A percentile compares a stretch with the other conserved stretches of the same genome.
These are phyloP conservation scores for Daldinia concentrica DNA, from an alignment of 495 filamentous ascomycete species.

Conservation along the genomic window DNA sequence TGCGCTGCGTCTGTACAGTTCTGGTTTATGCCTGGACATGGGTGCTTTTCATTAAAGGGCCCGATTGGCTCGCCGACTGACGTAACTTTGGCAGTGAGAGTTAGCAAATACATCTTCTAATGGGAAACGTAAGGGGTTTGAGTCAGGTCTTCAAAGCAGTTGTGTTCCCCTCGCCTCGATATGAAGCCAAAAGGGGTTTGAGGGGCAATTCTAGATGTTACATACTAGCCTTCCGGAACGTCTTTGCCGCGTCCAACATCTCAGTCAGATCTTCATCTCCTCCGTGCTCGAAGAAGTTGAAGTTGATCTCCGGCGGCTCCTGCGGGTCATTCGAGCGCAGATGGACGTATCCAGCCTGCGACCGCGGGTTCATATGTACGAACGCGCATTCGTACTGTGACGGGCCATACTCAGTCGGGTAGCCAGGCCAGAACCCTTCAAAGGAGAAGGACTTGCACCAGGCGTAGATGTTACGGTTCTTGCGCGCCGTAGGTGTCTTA, in stretches of 20 bases:
- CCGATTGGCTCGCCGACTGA: slow-evolving; percentile 45
- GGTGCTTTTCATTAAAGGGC: slow-evolving; percentile 55
- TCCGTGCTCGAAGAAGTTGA: slow-evolving; percentile 62
- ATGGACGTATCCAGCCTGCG: slow-evolving; percentile 61
- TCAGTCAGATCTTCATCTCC: slow-evolving; percentile 57
- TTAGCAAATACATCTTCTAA: not conserved
- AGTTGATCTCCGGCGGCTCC: slow-evolving; percentile 64
- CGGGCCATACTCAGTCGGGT: slow-evolving; percentile 54
- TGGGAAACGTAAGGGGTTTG: not conserved
- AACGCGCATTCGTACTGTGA: slow-evolving; percentile 55
- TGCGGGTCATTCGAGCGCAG: slow-evolving; percentile 61
- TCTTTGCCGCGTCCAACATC: slow-evolving; percentile 59
- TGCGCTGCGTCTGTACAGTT: slow-evolving; percentile 53
- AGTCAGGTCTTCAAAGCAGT: too few relatives aligned
- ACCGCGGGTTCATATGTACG: slow-evolving; percentile 60
- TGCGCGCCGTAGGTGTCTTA: slow-evolving; percentile 55
- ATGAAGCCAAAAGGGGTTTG: not conserved
- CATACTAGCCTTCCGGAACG: slow-evolving; percentile 53
- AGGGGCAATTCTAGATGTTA: not conserved
- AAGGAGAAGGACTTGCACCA: slow-evolving; percentile 59
- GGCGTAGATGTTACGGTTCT: slow-evolving; percentile 56
- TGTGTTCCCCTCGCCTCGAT: not conserved
- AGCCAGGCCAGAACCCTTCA: slow-evolving; percentile 61
- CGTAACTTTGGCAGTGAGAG: slow-evolving; percentile 17
- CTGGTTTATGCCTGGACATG: slow-evolving; percentile 49